Evolutionary conservation across 352 stramenopile species (phyloP).

Genomic region (Globisporangium ultimum): DNA sequence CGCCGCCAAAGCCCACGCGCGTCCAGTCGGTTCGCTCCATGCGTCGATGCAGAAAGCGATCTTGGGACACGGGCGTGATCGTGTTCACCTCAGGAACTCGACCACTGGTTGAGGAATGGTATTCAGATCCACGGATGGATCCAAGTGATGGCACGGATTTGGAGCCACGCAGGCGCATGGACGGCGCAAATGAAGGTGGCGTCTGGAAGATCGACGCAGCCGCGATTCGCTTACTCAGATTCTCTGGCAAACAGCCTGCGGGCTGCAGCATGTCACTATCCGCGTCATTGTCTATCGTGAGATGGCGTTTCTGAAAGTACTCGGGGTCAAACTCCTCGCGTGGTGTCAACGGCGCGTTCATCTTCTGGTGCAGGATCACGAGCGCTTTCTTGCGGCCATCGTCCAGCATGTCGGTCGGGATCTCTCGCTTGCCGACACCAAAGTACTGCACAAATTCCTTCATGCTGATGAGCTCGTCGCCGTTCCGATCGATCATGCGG

Average conservation of each 20-base stretch:
- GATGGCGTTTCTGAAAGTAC: conserved; percentile 18
- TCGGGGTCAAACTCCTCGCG: conserved; percentile 44
- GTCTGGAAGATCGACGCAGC: conserved; percentile 25
- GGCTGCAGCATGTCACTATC: conserved; percentile 2
- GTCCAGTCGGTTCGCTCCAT: conserved; percentile 71
- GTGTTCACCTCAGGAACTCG: conserved; percentile 21
- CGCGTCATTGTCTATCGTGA: not conserved
- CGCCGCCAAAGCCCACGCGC: conserved; percentile 66
- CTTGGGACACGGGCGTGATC: conserved; percentile 33
- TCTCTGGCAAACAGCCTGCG: conserved; percentile 51
- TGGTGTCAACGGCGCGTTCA: conserved; percentile 40
- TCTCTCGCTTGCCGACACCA: conserved; percentile 51
- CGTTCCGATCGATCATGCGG: conserved; percentile 65
- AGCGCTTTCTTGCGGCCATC: conserved; percentile 62
- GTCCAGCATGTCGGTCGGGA: conserved; percentile 60
- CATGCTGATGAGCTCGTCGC: conserved; percentile 71
- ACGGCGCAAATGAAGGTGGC: conserved; percentile 10
- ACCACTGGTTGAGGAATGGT: not conserved
- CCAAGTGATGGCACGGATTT: conserved; percentile 24
- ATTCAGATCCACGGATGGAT: conserved; percentile 9
- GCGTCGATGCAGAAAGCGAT: conserved; percentile 56
- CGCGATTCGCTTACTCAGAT: conserved; percentile 43
- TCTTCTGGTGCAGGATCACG: conserved; percentile 48
- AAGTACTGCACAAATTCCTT: conserved; percentile 85
- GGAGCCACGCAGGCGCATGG: conserved; percentile 10